These are phyloP conservation scores for Clausena lansium DNA, from an alignment of 345 rosid species.

Conservation along the genomic window DNA sequence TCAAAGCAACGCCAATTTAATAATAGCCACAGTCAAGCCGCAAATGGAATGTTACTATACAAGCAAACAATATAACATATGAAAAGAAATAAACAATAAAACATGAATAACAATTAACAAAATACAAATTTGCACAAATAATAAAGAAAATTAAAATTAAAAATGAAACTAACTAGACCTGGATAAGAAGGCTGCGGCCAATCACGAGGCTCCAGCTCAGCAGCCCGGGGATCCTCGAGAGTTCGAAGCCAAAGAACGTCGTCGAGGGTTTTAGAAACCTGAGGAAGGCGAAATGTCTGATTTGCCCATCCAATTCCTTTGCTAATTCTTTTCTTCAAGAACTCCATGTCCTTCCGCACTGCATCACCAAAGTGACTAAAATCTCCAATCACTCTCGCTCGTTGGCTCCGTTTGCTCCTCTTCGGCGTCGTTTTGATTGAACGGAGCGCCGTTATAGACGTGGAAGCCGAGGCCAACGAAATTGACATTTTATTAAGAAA, in stretches of 20 bases:
- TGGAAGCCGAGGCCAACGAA: slow-evolving; percentile 20
- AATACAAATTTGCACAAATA: neutral
- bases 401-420: slow-evolving; percentile 25
- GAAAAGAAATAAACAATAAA: neutral
- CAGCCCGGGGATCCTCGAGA: slow-evolving; percentile 59
- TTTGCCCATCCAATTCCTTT: slow-evolving; percentile 76
- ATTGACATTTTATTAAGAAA: slow-evolving; percentile 17
- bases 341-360: slow-evolving; percentile 61
- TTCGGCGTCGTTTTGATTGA: slow-evolving; percentile 29
- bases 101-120: neutral
- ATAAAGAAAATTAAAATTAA: neutral
- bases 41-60: neutral
- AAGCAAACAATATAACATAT: neutral
- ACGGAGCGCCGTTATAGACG: slow-evolving; percentile 20
- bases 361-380: slow-evolving; percentile 59
- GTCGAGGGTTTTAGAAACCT: slow-evolving; percentile 53
- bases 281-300: slow-evolving; percentile 56
- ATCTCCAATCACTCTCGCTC: slow-evolving; percentile 37
- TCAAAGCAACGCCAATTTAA: neutral
- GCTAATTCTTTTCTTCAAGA: slow-evolving; percentile 49
- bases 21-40: neutral
- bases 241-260: slow-evolving; percentile 75
- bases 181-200: slow-evolving; percentile 83
- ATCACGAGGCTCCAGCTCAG: slow-evolving; percentile 31
- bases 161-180: slow-evolving; percentile 34